Base-by-base conservation (phyloP, 2,329 filamentous ascomycete genomes). In the Aureobasidium sp. region DNA sequence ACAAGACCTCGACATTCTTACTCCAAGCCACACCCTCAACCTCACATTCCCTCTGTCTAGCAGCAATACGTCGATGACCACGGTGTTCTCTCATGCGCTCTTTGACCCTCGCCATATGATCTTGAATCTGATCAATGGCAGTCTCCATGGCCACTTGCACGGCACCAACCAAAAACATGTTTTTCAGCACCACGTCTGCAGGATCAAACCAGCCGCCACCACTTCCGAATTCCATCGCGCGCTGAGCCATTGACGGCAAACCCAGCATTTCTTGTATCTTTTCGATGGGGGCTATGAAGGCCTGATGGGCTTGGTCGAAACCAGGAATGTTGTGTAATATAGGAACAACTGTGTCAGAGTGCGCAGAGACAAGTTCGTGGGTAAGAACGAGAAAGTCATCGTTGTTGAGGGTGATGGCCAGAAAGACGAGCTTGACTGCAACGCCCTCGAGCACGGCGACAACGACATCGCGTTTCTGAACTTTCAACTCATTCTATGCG, bases 101-200 rank as follows among this genome's bases (percentile, higher is more conserved):
- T 2, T 22, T 40, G 5, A 44, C 44, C 11, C 19, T 27, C 9
- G 31, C 27, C 7, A 59, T 11, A 0, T 44, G 57, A 44, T 60
- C 57, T 12, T 60, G 57, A n/a, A 44, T 27, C 27, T 42, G 42
- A 33, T 60, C 57, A 24, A 60, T 35, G 5, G 47, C 45, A 44
- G 22, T 50, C 11, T 60, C 57, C 57, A 60, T 60, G 3, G 35
- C 37, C 14, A 35, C 24, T 12, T 60, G 57, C 24, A 60, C 39
- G n/a, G 45, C 47, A 22, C 57, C 57, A 2, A 60, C 57, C 12
- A 60, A 27, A 24, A 60, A 60, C 33, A 60, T 52, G n/a, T 60
- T 60, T 19, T 60, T 52, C 33, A 60, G 24, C 11, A 60, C 47
- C n/a, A 60, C 44, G 9, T 52, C 47, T 6, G 47, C 45, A 19